Base-by-base conservation (phyloP, 2,329 filamentous ascomycete species). In the Thelonectria olida region DNA sequence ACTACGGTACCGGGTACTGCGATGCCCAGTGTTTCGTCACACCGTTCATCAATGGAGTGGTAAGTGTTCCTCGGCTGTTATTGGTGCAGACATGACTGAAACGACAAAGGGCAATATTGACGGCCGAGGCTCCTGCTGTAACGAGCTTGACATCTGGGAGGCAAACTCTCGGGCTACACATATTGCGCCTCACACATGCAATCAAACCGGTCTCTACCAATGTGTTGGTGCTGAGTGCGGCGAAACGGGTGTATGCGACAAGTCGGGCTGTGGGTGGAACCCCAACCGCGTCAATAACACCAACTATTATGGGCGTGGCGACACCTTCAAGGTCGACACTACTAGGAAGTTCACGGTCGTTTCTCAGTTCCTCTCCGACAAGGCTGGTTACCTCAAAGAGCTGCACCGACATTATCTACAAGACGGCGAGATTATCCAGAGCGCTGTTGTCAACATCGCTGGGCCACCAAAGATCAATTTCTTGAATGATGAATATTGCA, bases 1-100 rank as follows among this genome's bases (percentile, higher is more conserved):
- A 80, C 53, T 87, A 86, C 62, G 88, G 88, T 39, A 87, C 85
- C 2, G 88, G 88, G 5, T 90, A 90, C 76, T 90, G 88, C 54
- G 85, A 88, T 68, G 82, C 85, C 1, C 85, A 88, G 73, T 88
- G 85, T 70, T 81, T 78, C 38, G 84, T 84, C 53, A 72, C 72
- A 0, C 74, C 75, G 0, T 85, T 86, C 63, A 84, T 85, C 67
- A 81, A 81, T 61, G 84, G 84, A 28, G 69, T 79, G 65, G 82
- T 82, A 71, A 69, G 75, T 69, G 3, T 5, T 10, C 1, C 2
- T 3, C 1, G 28, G 5, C 13, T 13, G 2, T 10, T 7, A 15
- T 34, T 28, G 8, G 1, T 39, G 17, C 7, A 22, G 15, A 13
- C 4, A n/a, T n/a, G n/a, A n/a, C n/a, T n/a, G n/a, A n/a, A n/a